phyloP scores from a whole-genome alignment of 2,329 filamentous ascomycete genomes.

The Aureobasidium sp. region DNA sequence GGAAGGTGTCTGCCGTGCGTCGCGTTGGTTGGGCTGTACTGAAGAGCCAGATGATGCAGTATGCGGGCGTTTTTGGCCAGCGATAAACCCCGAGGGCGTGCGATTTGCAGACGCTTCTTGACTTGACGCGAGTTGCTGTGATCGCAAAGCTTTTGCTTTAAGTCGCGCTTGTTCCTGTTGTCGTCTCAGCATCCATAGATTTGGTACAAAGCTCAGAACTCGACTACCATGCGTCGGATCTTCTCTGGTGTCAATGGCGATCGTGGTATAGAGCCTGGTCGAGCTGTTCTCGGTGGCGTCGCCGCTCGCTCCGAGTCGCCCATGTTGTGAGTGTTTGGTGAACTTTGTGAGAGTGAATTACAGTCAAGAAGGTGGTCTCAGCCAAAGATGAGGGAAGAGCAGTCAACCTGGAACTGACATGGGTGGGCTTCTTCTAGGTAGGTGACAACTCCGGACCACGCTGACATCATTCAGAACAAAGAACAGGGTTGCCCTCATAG shows the following conservation, averaged over 20 bases:
- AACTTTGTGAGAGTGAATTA: no score
- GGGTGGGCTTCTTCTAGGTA: no score
- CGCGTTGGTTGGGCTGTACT: conserved; percentile 56
- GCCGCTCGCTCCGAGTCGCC: conserved; percentile 34
- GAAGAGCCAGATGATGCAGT: conserved; percentile 51
- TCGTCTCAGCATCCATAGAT: conserved; percentile 12
- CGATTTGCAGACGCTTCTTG: conserved; percentile 32
- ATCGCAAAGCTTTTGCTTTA: conserved; percentile 77
- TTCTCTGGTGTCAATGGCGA: conserved; percentile 54
- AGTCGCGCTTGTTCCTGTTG: conserved; percentile 76
- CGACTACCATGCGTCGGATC: conserved; percentile 52
- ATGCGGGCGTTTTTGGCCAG: conserved; percentile 67
- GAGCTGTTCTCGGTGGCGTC: conserved; percentile 41
- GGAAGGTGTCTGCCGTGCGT: conserved; percentile 48
- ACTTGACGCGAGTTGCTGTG: conserved; percentile 61
- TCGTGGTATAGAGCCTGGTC: conserved; percentile 36
- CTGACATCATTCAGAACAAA: no score
- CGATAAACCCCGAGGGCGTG: conserved; percentile 36
- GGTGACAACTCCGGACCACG: no score
- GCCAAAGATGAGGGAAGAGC: no score
- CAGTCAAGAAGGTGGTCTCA: no score
- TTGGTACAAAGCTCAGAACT: no score
- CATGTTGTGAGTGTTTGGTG: conserved; percentile 23
- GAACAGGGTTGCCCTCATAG: no score
- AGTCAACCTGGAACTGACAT: no score